Base-by-base conservation (phyloP, 129 eudicot genomes). In the Smallanthus sonchifolius region DNA sequence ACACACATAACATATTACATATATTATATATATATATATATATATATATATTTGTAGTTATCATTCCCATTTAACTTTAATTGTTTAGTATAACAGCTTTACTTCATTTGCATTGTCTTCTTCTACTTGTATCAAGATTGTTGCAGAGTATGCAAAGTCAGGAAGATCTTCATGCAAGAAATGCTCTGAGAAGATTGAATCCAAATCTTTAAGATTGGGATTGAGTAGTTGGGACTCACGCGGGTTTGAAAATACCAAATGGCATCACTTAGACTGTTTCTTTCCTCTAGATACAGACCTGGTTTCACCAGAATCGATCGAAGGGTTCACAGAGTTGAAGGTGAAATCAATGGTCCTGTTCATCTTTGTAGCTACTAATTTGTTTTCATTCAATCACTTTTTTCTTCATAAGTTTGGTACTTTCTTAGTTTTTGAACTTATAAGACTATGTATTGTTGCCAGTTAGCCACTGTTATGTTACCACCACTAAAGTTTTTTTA, bases 141-240 rank as follows among this genome's bases (percentile, higher is more conserved):
- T 88, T 65, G 97, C 82, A n/a, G 98, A 88, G 87, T 90, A 94
- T 86, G 98, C 98, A n/a, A 88, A 90, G 67, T 88, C 96, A 4
- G 86, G 81, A 30, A 90, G 96, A 44, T 90, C 98, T 5, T 82
- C 91, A 44, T 94, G 98, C 84, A 88, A 94, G 73, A 85, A 84
- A 75, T 94, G 98, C 73, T 13, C 82, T 9, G 80, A 82, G 14
- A 47, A 77, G 32, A 94, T 94, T 6, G 82, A 66, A 9, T 74
- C 87, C 15, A 80, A 83, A 68, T 44, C 82, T 15, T 47, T 88
- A 70, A 82, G 97, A 78, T 55, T 94, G 48, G 98, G 97, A 14
- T 75, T 72, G 39, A 84, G 81, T 35, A 82, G 56, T 40, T 81
- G 83, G 81, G 93, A 94, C 54, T 73, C 92, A 1, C 81, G 89